Evolutionary conservation across 78 protist genomes (phyloP).

Genomic region (Monosiga brevicollis): DNA sequence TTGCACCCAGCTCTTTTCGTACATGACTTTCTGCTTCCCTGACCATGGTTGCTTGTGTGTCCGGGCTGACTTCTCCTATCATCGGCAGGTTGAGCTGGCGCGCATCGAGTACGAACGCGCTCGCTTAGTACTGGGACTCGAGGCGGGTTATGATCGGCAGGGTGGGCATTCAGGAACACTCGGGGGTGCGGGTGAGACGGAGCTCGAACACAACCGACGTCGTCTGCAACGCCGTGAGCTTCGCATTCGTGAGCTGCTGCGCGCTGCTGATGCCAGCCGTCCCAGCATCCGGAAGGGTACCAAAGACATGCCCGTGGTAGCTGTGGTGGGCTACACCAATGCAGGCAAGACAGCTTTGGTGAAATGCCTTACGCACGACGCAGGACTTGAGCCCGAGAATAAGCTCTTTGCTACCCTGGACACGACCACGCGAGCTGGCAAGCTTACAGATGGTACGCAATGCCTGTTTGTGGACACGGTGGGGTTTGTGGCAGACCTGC

Average conservation of each 20-base stretch:
- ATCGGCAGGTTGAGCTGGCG: background rate
- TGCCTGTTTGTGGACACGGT: background rate
- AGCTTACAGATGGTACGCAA: background rate
- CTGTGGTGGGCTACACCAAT: background rate
- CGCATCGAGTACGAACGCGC: background rate
- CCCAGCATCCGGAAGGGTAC: background rate
- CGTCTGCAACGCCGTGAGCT: background rate
- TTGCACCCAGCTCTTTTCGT: no score
- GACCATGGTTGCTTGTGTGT: no score
- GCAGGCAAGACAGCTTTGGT: background rate
- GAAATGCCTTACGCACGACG: background rate
- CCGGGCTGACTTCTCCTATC: no score
- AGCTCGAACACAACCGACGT: background rate
- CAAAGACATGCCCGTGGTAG: background rate
- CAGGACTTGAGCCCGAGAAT: background rate
- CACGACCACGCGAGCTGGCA: background rate
- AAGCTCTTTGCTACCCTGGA: conserved; percentile 2
- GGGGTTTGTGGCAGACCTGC: background rate
- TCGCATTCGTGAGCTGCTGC: background rate
- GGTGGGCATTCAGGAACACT: background rate
- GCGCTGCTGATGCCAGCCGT: background rate
- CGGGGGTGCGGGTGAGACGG: background rate
- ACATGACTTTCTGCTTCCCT: no score
- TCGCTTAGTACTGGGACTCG: background rate
- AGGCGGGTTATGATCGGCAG: background rate